Conservation (phyloP, 169 alveolate species). For the Amoebophrya sp. region DNA sequence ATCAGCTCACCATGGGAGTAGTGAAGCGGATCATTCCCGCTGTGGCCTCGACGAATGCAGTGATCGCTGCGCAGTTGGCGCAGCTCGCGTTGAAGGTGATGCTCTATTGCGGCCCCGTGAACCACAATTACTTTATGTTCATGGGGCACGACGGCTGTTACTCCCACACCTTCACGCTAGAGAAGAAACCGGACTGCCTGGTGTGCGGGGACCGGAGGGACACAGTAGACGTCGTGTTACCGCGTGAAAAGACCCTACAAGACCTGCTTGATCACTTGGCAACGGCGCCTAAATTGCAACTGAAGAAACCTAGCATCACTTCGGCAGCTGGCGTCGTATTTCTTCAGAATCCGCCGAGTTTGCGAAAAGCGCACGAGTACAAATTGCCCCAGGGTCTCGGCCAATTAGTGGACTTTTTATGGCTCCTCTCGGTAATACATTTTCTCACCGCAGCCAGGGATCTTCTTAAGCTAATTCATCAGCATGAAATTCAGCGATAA, state of each 20-base stretch:
- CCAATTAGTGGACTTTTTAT: not conserved
- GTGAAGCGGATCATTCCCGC: constrained; percentile 53
- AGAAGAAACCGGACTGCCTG: not conserved
- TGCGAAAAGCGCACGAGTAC: not conserved
- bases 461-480: no score
- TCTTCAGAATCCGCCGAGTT: not conserved
- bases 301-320: not conserved
- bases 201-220: not conserved
- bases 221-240: not conserved
- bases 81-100: not conserved
- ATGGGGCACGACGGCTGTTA: not conserved
- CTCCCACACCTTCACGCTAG: not conserved
- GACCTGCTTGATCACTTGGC: not conserved
- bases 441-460: no score
- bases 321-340: not conserved
- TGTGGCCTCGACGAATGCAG: constrained; percentile 43
- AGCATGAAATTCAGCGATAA: no score
- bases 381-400: not conserved
- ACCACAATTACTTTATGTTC: not conserved
- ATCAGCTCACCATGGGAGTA: constrained; percentile 47
- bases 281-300: not conserved
- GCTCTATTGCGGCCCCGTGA: not conserved
- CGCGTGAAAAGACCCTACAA: not conserved
- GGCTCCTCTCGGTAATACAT: no score
- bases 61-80: constrained; percentile 26